phyloP scores from a whole-genome alignment of 805 yeast genomes.

The Candida orba region DNA sequence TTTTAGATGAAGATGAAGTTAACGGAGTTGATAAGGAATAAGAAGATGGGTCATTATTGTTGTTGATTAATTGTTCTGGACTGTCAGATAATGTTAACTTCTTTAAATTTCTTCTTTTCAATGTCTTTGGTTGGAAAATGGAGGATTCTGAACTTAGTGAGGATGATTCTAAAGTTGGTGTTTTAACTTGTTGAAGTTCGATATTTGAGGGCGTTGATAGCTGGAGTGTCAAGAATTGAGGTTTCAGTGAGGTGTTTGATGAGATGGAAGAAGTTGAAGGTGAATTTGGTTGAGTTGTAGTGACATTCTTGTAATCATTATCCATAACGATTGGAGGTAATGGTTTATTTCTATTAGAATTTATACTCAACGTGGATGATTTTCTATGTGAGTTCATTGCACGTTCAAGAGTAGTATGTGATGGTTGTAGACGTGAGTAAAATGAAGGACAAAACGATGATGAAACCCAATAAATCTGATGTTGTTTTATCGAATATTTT shows the following conservation, averaged over 20 bases:
- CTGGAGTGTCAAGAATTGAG: not conserved
- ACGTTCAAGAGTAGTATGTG: too few relatives aligned
- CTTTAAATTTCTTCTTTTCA: conserved; percentile 54
- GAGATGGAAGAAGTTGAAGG: not conserved
- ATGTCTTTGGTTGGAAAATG: conserved; percentile 35
- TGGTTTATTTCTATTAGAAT: conserved; percentile 22
- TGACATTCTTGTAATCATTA: not conserved
- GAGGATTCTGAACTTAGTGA: conserved; percentile 3
- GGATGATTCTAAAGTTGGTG: conserved; percentile 1
- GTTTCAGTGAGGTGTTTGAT: not conserved
- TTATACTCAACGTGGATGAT: conserved; percentile 21
- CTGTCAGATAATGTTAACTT: conserved; percentile 36
- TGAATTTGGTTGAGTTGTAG: not conserved
- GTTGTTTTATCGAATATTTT: too few relatives aligned
- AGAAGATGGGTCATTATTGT: not conserved
- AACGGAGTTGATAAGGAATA: conserved; percentile 7
- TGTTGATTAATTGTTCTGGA: conserved; percentile 5
- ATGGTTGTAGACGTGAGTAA: too few relatives aligned
- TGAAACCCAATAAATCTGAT: too few relatives aligned
- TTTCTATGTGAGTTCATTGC: conserved; percentile 15
- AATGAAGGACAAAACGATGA: not conserved
- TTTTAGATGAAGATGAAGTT: conserved; percentile 6
- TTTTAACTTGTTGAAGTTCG: not conserved
- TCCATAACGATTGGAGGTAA: conserved; percentile 22
- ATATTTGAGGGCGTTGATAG: not conserved